These are phyloP conservation scores for Ephemerocybe angulata DNA, from an alignment of 768 basidiomycete genomes.

Conservation along the genomic window DNA sequence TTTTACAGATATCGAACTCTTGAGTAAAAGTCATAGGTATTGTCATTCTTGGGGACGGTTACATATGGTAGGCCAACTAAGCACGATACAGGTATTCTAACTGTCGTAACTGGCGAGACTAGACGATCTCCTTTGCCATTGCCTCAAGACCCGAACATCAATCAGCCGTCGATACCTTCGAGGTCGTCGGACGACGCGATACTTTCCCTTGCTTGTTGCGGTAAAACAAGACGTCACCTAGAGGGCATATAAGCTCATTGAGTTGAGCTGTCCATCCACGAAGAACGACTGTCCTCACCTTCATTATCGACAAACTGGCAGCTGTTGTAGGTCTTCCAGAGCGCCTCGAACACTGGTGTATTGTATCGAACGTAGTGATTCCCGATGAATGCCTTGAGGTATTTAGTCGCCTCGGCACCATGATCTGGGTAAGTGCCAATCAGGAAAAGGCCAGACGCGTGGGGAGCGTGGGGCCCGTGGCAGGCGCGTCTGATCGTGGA, in stretches of 20 bases:
- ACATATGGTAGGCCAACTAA: too few species aligned
- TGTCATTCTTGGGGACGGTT: too few species aligned
- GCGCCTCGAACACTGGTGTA: slow-evolving; percentile 39
- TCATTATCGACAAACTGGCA: slow-evolving; percentile 60
- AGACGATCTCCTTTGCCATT: background rate
- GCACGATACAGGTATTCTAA: too few species aligned
- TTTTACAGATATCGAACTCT: too few species aligned
- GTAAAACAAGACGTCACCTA: slow-evolving; percentile 44
- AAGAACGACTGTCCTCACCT: slow-evolving; percentile 28
- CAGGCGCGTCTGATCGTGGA: too few species aligned
- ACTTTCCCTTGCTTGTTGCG: slow-evolving; percentile 40
- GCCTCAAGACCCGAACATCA: background rate
- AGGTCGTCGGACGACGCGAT: slow-evolving; percentile 30
- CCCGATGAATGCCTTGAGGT: slow-evolving; percentile 46
- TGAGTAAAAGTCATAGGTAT: too few species aligned
- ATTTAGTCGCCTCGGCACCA: slow-evolving; percentile 46
- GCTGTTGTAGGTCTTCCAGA: slow-evolving; percentile 53
- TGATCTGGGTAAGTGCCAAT: slow-evolving; percentile 37
- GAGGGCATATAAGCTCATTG: background rate
- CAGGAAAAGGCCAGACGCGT: too few species aligned
- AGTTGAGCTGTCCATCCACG: too few species aligned
- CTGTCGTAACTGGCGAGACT: too few species aligned
- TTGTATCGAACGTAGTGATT: slow-evolving; percentile 46
- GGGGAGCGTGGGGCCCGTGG: too few species aligned
- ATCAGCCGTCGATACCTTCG: slow-evolving; percentile 7